These are phyloP conservation scores for Venturia asperata DNA, from an alignment of 2,329 filamentous ascomycete genomes.

Conservation along the genomic window DNA sequence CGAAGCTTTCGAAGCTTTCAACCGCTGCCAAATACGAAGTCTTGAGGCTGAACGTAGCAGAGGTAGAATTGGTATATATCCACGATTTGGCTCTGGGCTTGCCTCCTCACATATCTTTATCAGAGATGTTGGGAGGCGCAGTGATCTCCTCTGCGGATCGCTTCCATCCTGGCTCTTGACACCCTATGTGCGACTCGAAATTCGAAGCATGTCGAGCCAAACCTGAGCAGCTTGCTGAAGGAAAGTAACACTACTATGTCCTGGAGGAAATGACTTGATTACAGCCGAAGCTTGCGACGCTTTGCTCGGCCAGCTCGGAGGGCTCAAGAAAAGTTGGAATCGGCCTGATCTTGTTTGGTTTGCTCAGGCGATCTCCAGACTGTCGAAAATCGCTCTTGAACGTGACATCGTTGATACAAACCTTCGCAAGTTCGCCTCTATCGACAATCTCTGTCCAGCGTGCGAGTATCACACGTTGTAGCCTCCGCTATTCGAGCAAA, in stretches of 20 bases:
- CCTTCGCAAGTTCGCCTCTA: not conserved
- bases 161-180: not conserved
- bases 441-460: not conserved
- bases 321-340: not conserved
- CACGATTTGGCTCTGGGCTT: no score
- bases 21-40: no score
- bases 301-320: not conserved
- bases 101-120: no score
- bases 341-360: constrained; percentile 14
- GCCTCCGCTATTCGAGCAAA: no score
- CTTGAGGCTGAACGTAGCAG: no score
- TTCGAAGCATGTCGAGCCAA: not conserved
- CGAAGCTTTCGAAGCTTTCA: no score
- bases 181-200: not conserved
- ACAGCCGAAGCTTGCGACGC: not conserved
- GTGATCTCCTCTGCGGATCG: not conserved
- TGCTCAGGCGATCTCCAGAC: constrained; percentile 19
- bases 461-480: not conserved
- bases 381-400: not conserved
- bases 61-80: no score
- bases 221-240: no score
- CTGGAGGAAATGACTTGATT: no score
- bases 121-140: no score
- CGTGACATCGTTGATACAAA: not conserved
- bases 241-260: no score